These are phyloP conservation scores for Alternaria brassicicola DNA, from an alignment of 2,329 filamentous ascomycete species.

Conservation along the genomic window DNA sequence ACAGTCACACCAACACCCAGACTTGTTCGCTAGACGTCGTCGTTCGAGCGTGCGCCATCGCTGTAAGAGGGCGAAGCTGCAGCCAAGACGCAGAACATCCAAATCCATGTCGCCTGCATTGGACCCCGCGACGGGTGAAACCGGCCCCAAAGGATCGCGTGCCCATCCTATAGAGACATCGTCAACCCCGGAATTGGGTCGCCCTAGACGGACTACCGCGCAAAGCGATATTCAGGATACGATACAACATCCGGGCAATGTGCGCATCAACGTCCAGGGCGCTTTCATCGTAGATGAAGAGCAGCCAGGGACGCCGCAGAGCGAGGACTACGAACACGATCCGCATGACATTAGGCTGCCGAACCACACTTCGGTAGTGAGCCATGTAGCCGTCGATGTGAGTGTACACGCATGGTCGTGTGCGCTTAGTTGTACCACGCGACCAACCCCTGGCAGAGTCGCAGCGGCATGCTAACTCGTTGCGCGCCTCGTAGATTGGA, in stretches of 20 bases:
- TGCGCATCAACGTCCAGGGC: conserved; percentile 95
- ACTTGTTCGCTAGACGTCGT: conserved; percentile 22
- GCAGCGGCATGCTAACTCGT: conserved; percentile 22
- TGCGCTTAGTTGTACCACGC: conserved; percentile 21
- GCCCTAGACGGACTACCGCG: conserved; percentile 37
- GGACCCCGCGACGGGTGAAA: conserved; percentile 43
- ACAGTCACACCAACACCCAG: conserved; percentile 26
- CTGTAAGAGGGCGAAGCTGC: conserved; percentile 44
- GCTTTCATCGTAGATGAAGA: conserved; percentile 91
- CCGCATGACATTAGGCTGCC: conserved; percentile 94
- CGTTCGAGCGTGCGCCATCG: conserved; percentile 35
- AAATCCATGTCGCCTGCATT: conserved; percentile 39
- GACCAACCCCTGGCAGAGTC: background rate
- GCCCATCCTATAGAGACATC: conserved; percentile 24
- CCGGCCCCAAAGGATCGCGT: conserved; percentile 31
- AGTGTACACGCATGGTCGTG: conserved; percentile 47
- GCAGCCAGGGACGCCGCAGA: conserved; percentile 55
- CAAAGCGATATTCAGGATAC: conserved; percentile 56
- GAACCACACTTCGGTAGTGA: conserved; percentile 92
- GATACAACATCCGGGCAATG: conserved; percentile 67
- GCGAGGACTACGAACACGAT: conserved; percentile 68
- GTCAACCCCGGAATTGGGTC: conserved; percentile 24
- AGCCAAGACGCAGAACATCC: conserved; percentile 42
- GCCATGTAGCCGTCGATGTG: conserved; percentile 96
- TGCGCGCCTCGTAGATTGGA: conserved; percentile 70